Evolutionary conservation across 257 asterid species (phyloP), one percentile per base, ranked within the genome.

Genomic region (Nicotiana tomentosiformis): DNA sequence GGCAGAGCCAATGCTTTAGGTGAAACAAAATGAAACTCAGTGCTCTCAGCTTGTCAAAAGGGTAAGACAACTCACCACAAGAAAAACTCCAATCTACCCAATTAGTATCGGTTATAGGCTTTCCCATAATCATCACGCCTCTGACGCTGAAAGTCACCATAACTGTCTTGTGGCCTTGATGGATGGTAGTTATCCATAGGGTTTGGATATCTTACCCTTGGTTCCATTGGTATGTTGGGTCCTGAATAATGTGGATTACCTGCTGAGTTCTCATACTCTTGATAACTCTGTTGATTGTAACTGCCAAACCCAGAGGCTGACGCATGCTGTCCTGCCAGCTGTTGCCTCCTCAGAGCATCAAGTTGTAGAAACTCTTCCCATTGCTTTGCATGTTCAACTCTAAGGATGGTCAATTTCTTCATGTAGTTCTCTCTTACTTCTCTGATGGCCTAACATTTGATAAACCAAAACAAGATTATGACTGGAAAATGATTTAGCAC

Each of bases 361-460:
- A 58, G 84, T 77, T 85, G 97, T 88, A 96, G 93, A 88, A 96
- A 93, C 87, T 91, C 98, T 77, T 90, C 97, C 97, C 98, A 91
- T 87, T 92, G 88, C 80, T 87, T 92, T 77, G 92, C 94, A 82
- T 93, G 98, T 82, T 91, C 60, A 82, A 82, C 93, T 90, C 92
- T 91, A 78, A 93, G 88, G 66, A 77, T 46, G 72, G 86, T 84
- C 82, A 93, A 87, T 83, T 93, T 92, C 86, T 89, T 92, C 89
- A 90, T 81, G 87, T 89, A 88, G 85, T 82, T 87, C 85, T 93
- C 98, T 88, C 98, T 87, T 77, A 91, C 89, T 84, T 90, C 97
- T 84, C 87, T 89, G 17, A 94, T 84, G 79, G 91, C 94, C 99
- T 96, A 85, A 43, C 78, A 88, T 82, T 85, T 74, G 85, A 86